Evolutionary conservation across 257 asterid genomes (phyloP).

Genomic region (Jasminum sambac): DNA sequence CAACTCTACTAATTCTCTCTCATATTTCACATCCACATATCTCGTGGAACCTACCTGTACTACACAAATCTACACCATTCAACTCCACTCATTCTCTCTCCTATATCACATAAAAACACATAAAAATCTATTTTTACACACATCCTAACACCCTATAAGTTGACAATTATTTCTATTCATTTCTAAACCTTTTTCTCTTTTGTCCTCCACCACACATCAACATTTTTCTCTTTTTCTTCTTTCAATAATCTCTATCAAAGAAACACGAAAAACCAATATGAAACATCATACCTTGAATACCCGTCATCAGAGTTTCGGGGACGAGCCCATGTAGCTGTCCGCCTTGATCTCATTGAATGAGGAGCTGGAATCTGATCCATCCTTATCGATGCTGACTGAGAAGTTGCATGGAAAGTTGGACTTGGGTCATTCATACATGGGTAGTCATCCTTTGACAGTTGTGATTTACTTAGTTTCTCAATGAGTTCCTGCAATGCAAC

Average conservation of each 20-base stretch:
- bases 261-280: neutral
- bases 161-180: no score
- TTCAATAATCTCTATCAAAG: neutral
- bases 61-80: no score
- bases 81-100: no score
- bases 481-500: slow-evolving; percentile 68
- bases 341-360: slow-evolving; percentile 93
- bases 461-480: slow-evolving; percentile 81
- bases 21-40: no score
- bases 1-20: no score
- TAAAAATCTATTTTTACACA: no score
- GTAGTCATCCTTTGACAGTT: slow-evolving; percentile 79
- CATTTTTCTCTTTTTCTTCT: no score
- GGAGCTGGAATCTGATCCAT: slow-evolving; percentile 62
- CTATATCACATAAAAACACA: no score
- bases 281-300: slow-evolving; percentile 72
- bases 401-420: slow-evolving; percentile 71
- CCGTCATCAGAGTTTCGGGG: slow-evolving; percentile 98
- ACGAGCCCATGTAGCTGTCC: slow-evolving; percentile 98
- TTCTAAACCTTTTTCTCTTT: no score
- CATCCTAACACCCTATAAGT: no score
- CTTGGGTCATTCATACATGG: slow-evolving; percentile 98
- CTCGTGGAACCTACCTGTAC: no score
- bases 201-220: no score
- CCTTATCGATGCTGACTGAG: slow-evolving; percentile 53